A percentile compares a stretch with the other conserved stretches of the same genome.
Conservation (phyloP, 2,329 filamentous ascomycete species). For the Phaeosphaeriaceae sp. region DNA sequence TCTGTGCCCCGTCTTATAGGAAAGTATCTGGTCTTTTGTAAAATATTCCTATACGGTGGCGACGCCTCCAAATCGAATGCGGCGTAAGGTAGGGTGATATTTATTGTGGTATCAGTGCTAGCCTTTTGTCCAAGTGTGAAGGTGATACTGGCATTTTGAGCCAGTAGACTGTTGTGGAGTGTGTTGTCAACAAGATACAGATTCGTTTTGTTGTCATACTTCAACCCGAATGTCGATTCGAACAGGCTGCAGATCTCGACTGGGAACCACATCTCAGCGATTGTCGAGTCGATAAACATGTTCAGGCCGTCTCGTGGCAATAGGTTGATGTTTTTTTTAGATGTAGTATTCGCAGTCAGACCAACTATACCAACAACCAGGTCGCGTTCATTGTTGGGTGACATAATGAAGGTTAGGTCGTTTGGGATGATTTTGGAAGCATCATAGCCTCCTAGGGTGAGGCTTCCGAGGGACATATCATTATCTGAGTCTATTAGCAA, state of each 20-base stretch:
- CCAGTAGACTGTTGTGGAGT: slow-evolving; percentile 58
- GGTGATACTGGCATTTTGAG: slow-evolving; percentile 52
- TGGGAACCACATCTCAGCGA: slow-evolving; percentile 58
- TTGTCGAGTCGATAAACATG: slow-evolving; percentile 57
- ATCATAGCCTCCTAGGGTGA: slow-evolving; percentile 76
- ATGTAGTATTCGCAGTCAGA: slow-evolving; percentile 42
- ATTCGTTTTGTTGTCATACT: slow-evolving; percentile 67
- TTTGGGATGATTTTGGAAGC: slow-evolving; percentile 66
- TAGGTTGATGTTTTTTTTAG: slow-evolving; percentile 46
- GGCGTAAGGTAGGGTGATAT: slow-evolving; percentile 57
- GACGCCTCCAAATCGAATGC: slow-evolving; percentile 56
- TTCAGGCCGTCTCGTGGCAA: slow-evolving; percentile 45
- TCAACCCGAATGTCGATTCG: slow-evolving; percentile 67
- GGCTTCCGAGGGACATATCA: slow-evolving; percentile 48
- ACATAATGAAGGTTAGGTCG: slow-evolving; percentile 63
- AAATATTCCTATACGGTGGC: slow-evolving; percentile 60
- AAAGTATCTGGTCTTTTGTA: slow-evolving; percentile 70
- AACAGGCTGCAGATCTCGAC: slow-evolving; percentile 67
- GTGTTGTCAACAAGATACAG: slow-evolving; percentile 69
- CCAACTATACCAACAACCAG: slow-evolving; percentile 63
- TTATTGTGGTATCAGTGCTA: slow-evolving; percentile 44
- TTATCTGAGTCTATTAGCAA: slow-evolving; percentile 32
- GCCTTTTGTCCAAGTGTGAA: slow-evolving; percentile 51
- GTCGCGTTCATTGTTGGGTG: slow-evolving; percentile 63
- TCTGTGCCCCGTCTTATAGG: slow-evolving; percentile 65